Base-by-base conservation (phyloP, 768 basidiomycete species). In the Kwoniella pini region DNA sequence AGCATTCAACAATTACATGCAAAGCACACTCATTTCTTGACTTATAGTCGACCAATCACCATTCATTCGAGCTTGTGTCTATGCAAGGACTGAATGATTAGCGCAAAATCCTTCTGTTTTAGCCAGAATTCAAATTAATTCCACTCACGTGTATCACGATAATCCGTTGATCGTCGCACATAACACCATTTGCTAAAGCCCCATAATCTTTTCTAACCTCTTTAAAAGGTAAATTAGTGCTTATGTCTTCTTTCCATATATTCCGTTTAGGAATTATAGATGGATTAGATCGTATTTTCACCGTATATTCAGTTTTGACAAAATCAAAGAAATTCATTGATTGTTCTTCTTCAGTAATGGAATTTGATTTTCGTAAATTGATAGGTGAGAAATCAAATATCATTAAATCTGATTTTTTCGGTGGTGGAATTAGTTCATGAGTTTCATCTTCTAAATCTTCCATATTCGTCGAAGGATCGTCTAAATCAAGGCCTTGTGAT, bases 111-210 rank as follows among this genome's bases (percentile, higher is more conserved):
- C 15, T 40, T 19, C 11, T 28, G 12, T 5, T 28, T 21, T 2
- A 22, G 24, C 3, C 17, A 42, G 11, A 13, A 13, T n/a, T n/a
- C n/a, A n/a, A n/a, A n/a, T n/a, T n/a, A 2, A 31, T 19, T 31
- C 7, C 33, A 69, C 73, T 75, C 67, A 75, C 73, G 46, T 52
- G 43, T 33, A 75, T 59, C 0, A 70, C 53, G 24, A 75, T 67
- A 5, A 75, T 57, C 51, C 73, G 61, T 56, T 75, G 66, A 65
- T 75, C 73, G 65, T 75, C 73, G 31, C 72, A 72, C 73, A 75
- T 72, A 6, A 75, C 66, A 21, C 73, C 73, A 61, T 75, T 75
- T 3, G 67, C 67, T n/a, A 45, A 44, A 9, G 62, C 54, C 4
- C 65, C 71, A 40, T 55, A 51, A 19, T 67, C 57, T 45, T 49